phyloP scores from a whole-genome alignment of 371 early-diverging fungal species.

The Mucor indicus region DNA sequence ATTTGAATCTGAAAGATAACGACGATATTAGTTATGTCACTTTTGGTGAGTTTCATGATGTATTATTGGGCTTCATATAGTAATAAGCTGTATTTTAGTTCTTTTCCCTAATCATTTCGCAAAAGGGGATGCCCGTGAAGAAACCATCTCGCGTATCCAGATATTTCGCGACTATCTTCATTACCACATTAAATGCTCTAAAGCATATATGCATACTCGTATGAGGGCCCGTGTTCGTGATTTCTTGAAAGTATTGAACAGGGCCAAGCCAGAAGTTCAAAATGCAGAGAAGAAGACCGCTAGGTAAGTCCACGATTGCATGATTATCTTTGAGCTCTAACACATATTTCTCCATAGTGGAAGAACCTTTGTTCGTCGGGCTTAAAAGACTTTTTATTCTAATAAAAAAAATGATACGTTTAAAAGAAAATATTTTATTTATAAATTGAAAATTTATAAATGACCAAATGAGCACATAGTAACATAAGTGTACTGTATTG shows the following conservation, averaged over 20 bases:
- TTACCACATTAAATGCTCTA: constrained; percentile 98
- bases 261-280: constrained; percentile 90
- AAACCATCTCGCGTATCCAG: constrained; percentile 90
- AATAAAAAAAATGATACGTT: neutral
- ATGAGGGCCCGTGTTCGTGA: constrained; percentile 94
- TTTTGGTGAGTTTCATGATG: constrained; percentile 80
- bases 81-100: constrained; percentile 49
- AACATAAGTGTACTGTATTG: too few relatives aligned
- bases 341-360: constrained; percentile 8
- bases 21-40: constrained; percentile 87
- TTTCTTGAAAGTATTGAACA: constrained; percentile 96
- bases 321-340: neutral
- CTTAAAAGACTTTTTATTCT: constrained; percentile 1
- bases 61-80: neutral
- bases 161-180: constrained; percentile 97
- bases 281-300: constrained; percentile 88
- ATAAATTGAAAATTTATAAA: too few relatives aligned
- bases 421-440: too few relatives aligned
- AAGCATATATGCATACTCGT: constrained; percentile 98
- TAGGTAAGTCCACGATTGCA: constrained; percentile 35
- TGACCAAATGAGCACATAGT: too few relatives aligned
- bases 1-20: constrained; percentile 70
- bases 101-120: constrained; percentile 91
- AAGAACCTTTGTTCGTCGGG: constrained; percentile 21
- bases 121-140: constrained; percentile 70